Evolutionary conservation across 2,329 filamentous ascomycete genomes (phyloP).

Genomic region (Zopfia rhizophila): DNA sequence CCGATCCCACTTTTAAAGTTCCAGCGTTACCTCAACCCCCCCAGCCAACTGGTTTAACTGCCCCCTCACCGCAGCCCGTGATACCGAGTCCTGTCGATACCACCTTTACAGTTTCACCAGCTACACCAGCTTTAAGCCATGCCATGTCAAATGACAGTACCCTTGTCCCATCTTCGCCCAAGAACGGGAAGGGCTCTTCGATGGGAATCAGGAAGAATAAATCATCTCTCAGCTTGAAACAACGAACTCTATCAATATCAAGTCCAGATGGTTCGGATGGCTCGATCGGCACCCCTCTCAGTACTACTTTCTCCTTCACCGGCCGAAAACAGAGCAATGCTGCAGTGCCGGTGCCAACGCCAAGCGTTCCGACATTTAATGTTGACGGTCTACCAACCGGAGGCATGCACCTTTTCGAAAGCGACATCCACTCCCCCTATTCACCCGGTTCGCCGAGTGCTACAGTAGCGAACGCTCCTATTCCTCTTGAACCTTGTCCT

Average conservation of each 20-base stretch:
- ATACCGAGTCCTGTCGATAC: conserved; percentile 55
- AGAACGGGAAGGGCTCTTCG: conserved; percentile 40
- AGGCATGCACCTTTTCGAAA: conserved; percentile 85
- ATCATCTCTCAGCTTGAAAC: conserved; percentile 72
- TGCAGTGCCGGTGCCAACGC: conserved; percentile 73
- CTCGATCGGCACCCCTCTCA: conserved; percentile 79
- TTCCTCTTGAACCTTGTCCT: conserved; percentile 89
- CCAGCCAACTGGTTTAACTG: conserved; percentile 35
- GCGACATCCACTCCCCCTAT: conserved; percentile 75
- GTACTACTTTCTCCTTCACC: conserved; percentile 69
- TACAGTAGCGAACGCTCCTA: conserved; percentile 72
- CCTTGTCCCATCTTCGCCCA: conserved; percentile 48
- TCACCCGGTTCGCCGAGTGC: conserved; percentile 73
- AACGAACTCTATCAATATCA: conserved; percentile 76
- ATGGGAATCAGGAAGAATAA: conserved; percentile 60
- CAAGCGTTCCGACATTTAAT: conserved; percentile 71
- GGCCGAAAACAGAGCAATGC: conserved; percentile 59
- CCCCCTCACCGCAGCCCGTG: conserved; percentile 44
- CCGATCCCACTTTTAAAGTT: conserved; percentile 44
- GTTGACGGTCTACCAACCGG: conserved; percentile 67
- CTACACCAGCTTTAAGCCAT: conserved; percentile 48
- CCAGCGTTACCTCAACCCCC: conserved; percentile 42
- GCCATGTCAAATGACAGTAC: conserved; percentile 57
- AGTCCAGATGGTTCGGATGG: conserved; percentile 70
- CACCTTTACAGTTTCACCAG: conserved; percentile 53